Conservation (phyloP, 768 basidiomycete genomes). For the Auricularia heimuer region DNA sequence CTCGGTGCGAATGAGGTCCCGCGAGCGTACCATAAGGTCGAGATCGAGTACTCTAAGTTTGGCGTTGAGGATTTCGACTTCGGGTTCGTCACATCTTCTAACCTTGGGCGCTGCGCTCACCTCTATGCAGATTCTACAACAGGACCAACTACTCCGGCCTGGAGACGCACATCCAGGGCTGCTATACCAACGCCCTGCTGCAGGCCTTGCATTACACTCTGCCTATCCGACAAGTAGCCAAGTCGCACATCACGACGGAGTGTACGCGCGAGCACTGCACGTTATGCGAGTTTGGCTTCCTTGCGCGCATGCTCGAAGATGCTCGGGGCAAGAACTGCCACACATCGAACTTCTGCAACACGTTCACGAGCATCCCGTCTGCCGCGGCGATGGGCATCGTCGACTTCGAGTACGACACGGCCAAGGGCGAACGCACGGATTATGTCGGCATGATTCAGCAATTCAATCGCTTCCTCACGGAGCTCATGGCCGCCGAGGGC, state of each 20-base stretch:
- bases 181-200: conserved; percentile 85
- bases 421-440: conserved; percentile 23
- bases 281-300: conserved; percentile 89
- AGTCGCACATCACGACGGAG: conserved; percentile 81
- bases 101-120: conserved; percentile 4
- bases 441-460: conserved; percentile 87
- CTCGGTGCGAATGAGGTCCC: conserved; percentile 56
- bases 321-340: conserved; percentile 92
- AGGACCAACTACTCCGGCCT: conserved; percentile 82
- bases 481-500: conserved; percentile 70
- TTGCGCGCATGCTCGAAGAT: conserved; percentile 92
- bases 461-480: conserved; percentile 90
- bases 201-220: conserved; percentile 82
- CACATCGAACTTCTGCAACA: conserved; percentile 93
- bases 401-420: conserved; percentile 70
- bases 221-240: conserved; percentile 75
- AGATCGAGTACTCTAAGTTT: conserved; percentile 98
- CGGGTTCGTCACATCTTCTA: conserved; percentile 41
- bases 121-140: conserved; percentile 72
- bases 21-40: conserved; percentile 77
- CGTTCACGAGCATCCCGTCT: conserved; percentile 47
- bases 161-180: conserved; percentile 95
- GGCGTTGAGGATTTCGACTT: conserved; percentile 99
- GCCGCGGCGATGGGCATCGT: conserved; percentile 75
- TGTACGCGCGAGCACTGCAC: conserved; percentile 89